phyloP scores from a whole-genome alignment of 2,329 filamentous ascomycete species.

The Leptographium galeiforme region DNA sequence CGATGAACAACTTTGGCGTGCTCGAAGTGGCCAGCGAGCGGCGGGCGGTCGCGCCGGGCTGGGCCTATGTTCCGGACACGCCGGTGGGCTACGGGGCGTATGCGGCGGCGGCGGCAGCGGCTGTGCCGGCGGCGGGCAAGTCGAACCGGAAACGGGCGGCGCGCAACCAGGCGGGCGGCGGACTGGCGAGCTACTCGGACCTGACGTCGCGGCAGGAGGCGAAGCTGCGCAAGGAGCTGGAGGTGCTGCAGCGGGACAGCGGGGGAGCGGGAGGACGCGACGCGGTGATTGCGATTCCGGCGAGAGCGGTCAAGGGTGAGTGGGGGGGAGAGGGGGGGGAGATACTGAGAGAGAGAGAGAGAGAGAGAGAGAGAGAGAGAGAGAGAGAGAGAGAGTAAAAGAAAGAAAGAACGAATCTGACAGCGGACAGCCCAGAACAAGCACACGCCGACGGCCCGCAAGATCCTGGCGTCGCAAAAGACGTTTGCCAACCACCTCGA shows the following conservation, averaged over 20 bases:
- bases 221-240: constrained; percentile 68
- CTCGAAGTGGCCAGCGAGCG: constrained; percentile 65
- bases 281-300: constrained; percentile 54
- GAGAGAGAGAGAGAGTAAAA: constrained; percentile 16
- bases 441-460: constrained; percentile 57
- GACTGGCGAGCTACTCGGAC: constrained; percentile 27
- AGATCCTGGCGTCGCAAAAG: constrained; percentile 68
- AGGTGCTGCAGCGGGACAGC: constrained; percentile 71
- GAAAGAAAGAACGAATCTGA: not conserved
- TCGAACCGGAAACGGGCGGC: constrained; percentile 49
- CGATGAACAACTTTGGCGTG: constrained; percentile 60
- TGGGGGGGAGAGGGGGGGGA: no score
- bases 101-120: constrained; percentile 29
- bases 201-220: constrained; percentile 70
- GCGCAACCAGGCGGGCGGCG: constrained; percentile 34
- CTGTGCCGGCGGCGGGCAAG: constrained; percentile 15
- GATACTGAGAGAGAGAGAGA: not conserved
- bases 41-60: constrained; percentile 64
- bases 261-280: constrained; percentile 37
- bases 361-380: no score
- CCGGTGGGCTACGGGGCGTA: constrained; percentile 37
- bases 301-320: constrained; percentile 27
- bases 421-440: constrained; percentile 30
- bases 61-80: constrained; percentile 80
- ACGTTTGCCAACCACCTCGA: constrained; percentile 74